Evolutionary conservation across 257 asterid species (phyloP), one percentile per base, ranked within the genome.

Genomic region (Scutellaria barbata): DNA sequence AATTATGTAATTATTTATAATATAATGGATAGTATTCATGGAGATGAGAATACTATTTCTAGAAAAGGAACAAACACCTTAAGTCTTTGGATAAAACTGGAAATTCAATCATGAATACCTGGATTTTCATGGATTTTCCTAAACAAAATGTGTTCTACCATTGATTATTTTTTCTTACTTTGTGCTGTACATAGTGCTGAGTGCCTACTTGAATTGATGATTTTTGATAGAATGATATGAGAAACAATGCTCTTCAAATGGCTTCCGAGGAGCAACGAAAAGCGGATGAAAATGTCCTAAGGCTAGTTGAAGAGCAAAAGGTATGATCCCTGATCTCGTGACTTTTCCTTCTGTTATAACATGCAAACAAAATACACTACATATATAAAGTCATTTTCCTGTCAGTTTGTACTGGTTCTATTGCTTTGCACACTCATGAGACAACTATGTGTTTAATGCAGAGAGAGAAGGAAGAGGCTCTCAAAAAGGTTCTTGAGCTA

Each of bases 281-380:
- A 82, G 85, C 90, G 35, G 97, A 90, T 48, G 92, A 83, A 68
- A 88, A 88, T 81, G 95, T 90, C 76, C 66, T 86, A 63, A 81
- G 96, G 71, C 88, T 90, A 37, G 89, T 88, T 47, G 98, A 93
- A 82, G 97, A 85, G 73, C 97, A 93, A 62, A 87, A 89, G 80
- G 97, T 93, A 66, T 66, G 77, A 57, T 18, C 50, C 50, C 6
- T 45, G 58, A 46, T 72, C 11, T 39, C 2, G 67, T n/a, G 60
- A 20, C n/a, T 16, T 72, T 68, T 63, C 77, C 52, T 70, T 20
- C 43, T 37, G 68, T 33, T 66, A 30, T 60, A 45, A 35, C 69
- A 57, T 55, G 68, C 68, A 10, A 42, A 6, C 8, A 13, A 58
- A 12, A 30, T 71, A 47, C 41, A 50, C 54, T 63, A 39, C 67